Base-by-base conservation (phyloP, 2,329 filamentous ascomycete genomes). In the Aspergillus fumigatus region DNA sequence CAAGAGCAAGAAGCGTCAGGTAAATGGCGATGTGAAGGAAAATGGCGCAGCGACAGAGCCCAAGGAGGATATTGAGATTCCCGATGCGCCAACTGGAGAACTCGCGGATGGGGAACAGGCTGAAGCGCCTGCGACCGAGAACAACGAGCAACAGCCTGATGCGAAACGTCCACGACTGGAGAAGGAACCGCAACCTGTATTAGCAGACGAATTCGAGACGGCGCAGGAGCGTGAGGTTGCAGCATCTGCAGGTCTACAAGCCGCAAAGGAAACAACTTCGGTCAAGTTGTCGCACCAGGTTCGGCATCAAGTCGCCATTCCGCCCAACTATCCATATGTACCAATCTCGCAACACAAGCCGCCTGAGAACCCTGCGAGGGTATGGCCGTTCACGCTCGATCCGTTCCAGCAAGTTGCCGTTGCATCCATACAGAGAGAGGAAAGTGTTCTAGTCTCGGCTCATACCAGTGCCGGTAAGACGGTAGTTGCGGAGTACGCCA, bases 391-490 rank as follows among this genome's bases (percentile, higher is more conserved):
- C 79, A 90, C 90, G 56, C 86, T 99, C 58, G 94, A 99, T 80
- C 94, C 94, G 51, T 99, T 99, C 82, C 94, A 99, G 77, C 90
- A 93, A 69, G 84, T 97, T 51, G 92, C 94, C 0, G 92, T 99
- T 59, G 88, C 91, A 7, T 97, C 93, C 1, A 99, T 99, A 61
- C 89, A 99, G 77, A 84, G 94, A 62, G 92, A 93, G 54, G 94
- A 99, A 80, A 97, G 92, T 79, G 91, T 99, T 0, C 78, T 99
- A 51, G 94, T 99, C 2, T 97, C 95, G 17, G 94, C 94, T 53
- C 94, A 99, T 76, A 99, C 94, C 7, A 94, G 89, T 81, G 94
- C 94, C 40, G 94, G 94, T 76, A 99, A 99, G 78, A 99, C 94
- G 0, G 95, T 99, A 7, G 92, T 97, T 48, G 94, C 94, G 61